phyloP scores from a whole-genome alignment of 140 eudicot species.

The Bidens hawaiensis region DNA sequence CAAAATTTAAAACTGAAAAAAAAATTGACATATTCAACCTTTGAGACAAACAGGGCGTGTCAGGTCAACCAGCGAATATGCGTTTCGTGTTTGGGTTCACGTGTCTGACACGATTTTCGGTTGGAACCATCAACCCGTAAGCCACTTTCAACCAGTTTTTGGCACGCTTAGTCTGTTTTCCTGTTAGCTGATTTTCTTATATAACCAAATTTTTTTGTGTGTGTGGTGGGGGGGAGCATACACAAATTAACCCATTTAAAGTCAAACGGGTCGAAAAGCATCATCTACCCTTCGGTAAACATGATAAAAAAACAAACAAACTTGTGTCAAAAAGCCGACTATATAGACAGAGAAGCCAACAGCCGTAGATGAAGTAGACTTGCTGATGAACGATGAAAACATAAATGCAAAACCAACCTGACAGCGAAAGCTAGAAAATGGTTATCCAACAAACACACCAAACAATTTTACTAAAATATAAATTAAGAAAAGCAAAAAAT shows the following conservation, averaged over 20 bases:
- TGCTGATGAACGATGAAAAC: constrained; percentile 71
- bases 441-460: not conserved
- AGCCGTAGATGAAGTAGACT: constrained; percentile 68
- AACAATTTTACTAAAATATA: not conserved
- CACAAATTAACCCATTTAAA: not conserved
- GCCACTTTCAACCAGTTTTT: not conserved
- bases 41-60: no score
- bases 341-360: constrained; percentile 64
- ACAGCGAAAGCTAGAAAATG: constrained; percentile 26
- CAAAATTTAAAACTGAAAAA: no score
- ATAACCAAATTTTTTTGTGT: no score
- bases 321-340: constrained; percentile 74
- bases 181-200: not conserved
- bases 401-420: constrained; percentile 81
- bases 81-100: no score
- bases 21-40: no score
- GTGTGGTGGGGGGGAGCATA: not conserved
- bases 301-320: constrained; percentile 24
- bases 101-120: no score
- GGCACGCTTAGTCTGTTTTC: not conserved
- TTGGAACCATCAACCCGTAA: no score
- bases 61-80: no score
- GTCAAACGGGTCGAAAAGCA: not conserved
- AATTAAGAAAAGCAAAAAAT: constrained; percentile 3
- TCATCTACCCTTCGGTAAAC: not conserved